Conservation (phyloP, 106 monocot species). For the Allium fistulosum region DNA sequence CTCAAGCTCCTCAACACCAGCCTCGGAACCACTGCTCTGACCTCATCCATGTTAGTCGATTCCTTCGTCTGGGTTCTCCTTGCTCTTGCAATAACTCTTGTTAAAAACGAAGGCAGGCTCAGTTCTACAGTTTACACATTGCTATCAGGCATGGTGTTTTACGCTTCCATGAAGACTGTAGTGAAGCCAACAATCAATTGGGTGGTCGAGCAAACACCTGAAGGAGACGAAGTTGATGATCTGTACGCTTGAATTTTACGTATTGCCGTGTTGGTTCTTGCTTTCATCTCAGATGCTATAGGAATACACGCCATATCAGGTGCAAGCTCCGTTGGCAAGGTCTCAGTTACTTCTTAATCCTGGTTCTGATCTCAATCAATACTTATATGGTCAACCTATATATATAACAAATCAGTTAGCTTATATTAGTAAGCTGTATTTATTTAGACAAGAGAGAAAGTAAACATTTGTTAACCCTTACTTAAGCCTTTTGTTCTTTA, state of each 20-base stretch:
- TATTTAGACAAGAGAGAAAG: not conserved
- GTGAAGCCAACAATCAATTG: constrained; percentile 24
- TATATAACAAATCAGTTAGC: too few species aligned
- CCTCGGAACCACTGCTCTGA: constrained; percentile 21
- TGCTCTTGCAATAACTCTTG: constrained; percentile 29
- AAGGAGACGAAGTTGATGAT: constrained; percentile 45
- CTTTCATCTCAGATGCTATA: constrained; percentile 31
- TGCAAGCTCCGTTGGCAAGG: too few species aligned
- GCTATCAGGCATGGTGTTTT: constrained; percentile 17
- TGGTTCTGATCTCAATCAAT: too few species aligned
- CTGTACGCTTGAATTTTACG: constrained; percentile 24
- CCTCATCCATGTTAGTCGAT: constrained; percentile 29
- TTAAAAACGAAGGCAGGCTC: constrained; percentile 2
- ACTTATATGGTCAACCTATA: too few species aligned
- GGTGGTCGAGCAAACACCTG: constrained; percentile 23
- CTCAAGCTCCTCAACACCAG: constrained; percentile 29
- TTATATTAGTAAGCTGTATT: not conserved
- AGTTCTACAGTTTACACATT: constrained; percentile 8
- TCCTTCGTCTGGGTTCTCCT: constrained; percentile 36
- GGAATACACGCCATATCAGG: constrained; percentile 56
- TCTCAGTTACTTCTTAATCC: too few species aligned
- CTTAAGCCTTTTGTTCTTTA: constrained; percentile 21
- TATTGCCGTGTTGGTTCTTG: constrained; percentile 34
- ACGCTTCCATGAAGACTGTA: constrained; percentile 3
- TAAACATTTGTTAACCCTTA: not conserved